phyloP scores from a whole-genome alignment of 371 early-diverging fungal species.

The Zancudomyces culisetae region DNA sequence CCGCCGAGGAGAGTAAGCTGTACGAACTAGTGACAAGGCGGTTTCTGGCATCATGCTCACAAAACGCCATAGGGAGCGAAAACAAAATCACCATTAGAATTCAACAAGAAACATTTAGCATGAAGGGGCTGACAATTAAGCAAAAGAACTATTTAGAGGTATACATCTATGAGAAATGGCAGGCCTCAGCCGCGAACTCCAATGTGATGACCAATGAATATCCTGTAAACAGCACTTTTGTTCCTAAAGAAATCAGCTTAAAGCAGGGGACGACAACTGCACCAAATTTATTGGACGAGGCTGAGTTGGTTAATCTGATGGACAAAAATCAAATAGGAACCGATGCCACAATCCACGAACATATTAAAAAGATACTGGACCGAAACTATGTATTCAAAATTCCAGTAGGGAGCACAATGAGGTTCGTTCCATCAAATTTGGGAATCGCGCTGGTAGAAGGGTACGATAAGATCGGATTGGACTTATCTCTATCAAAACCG shows the following conservation, averaged over 20 bases:
- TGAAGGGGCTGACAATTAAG: conserved; percentile 47
- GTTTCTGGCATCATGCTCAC: conserved; percentile 87
- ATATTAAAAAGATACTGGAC: conserved; percentile 89
- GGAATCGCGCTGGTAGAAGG: conserved; percentile 87
- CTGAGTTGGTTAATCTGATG: conserved; percentile 91
- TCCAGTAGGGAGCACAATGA: conserved; percentile 18
- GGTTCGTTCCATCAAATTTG: conserved; percentile 70
- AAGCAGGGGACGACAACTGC: conserved; percentile 50
- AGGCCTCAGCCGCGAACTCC: conserved; percentile 54
- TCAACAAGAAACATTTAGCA: conserved; percentile 10
- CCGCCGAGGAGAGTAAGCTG: conserved; percentile 51
- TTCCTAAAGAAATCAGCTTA: conserved; percentile 44
- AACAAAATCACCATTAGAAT: conserved; percentile 31
- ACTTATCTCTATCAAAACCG: conserved; percentile 66
- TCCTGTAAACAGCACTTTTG: conserved; percentile 21
- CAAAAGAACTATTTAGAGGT: conserved; percentile 90
- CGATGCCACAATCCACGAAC: conserved; percentile 98
- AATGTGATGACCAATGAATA: conserved; percentile 37
- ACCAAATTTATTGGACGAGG: conserved; percentile 76
- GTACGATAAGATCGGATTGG: conserved; percentile 74
- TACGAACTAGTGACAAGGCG: conserved; percentile 87
- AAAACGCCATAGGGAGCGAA: conserved; percentile 84
- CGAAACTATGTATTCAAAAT: conserved; percentile 75
- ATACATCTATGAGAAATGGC: conserved; percentile 92
- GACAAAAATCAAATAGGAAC: conserved; percentile 98